These are phyloP conservation scores for Fusarium armeniacum DNA, from an alignment of 2,329 filamentous ascomycete genomes.

Conservation along the genomic window DNA sequence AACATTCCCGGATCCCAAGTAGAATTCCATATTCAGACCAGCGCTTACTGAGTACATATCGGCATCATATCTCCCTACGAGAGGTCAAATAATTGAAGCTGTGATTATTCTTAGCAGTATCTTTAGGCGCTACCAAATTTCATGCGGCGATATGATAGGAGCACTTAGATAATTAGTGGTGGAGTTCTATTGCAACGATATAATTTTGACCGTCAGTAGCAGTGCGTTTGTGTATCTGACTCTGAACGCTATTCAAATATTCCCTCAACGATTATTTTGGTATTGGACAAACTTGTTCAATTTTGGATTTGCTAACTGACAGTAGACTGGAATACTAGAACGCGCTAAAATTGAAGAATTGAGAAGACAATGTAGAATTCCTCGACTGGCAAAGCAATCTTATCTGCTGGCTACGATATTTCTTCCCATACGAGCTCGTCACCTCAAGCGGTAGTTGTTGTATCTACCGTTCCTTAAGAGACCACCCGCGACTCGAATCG, in stretches of 20 bases:
- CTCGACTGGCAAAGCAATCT: neutral
- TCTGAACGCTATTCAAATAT: accelerated
- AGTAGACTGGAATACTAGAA: no score
- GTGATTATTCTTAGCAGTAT: neutral
- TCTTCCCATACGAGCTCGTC: neutral
- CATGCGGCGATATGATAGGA: neutral
- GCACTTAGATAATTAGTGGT: neutral
- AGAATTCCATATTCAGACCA: neutral
- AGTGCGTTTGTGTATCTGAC: neutral
- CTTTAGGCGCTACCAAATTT: neutral
- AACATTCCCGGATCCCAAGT: neutral
- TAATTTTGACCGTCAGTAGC: neutral
- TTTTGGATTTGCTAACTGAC: no score
- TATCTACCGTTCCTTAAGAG: neutral
- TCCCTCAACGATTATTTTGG: neutral
- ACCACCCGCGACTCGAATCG: neutral
- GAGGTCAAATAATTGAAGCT: neutral
- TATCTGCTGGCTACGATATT: neutral
- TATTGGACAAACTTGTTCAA: no score
- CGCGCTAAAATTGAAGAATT: no score
- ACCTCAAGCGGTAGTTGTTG: neutral
- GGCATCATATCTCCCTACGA: accelerated
- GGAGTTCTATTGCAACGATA: neutral
- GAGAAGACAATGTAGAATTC: no score
- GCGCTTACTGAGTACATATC: neutral